Evolutionary conservation across 2,329 filamentous ascomycete genomes (phyloP), one percentile per base, ranked within the genome.

Genomic region (Stromatinia cepivora): DNA sequence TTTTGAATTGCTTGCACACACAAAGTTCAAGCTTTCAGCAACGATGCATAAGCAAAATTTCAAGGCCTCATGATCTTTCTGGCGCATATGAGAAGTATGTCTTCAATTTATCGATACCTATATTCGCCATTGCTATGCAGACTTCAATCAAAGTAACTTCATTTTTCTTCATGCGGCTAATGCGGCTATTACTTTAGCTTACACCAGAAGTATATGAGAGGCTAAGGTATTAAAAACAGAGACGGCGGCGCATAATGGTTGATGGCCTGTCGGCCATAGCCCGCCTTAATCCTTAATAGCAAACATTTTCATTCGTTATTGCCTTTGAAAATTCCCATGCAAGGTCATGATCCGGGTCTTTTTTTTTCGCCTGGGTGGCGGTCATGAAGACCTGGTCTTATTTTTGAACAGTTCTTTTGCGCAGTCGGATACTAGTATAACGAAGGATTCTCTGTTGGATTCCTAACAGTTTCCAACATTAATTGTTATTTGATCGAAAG

Each of bases 281-380:
- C 57, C 22, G 34, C 34, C 56, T n/a, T 28, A 25, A 45, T 39
- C 36, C 25, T 45, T 11, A 11, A 31, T 4, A 45, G 39, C n/a
- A 59, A 28, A 45, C 8, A 45, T 45, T 25, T 20, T 59, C n/a
- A 58, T 58, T 59, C 57, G 57, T 42, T 59, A 59, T 59, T 42
- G 36, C n/a, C 36, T 45, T 45, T n/a, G n/a, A 17, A 15, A 59
- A 7, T 42, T 39, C 20, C n/a, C 36, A 28, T 45, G 8, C 36
- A 39, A 25, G 36, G 36, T 8, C 57, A 17, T 11, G 7, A 10
- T 45, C 17, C 11, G 20, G 57, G 36, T 28, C 36, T 42, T 17
- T 17, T 20, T 45, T 59, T 5, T 17, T 45, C 15, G 13, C 25
- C 45, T 22, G 34, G n/a, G 57, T 59, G 36, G 57, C 36, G 57